Percentiles rank a stretch among this genome's conserved stretches.
These are phyloP conservation scores for Pelargonium exstipulatum DNA, from an alignment of 441 rosid species.

Conservation along the genomic window DNA sequence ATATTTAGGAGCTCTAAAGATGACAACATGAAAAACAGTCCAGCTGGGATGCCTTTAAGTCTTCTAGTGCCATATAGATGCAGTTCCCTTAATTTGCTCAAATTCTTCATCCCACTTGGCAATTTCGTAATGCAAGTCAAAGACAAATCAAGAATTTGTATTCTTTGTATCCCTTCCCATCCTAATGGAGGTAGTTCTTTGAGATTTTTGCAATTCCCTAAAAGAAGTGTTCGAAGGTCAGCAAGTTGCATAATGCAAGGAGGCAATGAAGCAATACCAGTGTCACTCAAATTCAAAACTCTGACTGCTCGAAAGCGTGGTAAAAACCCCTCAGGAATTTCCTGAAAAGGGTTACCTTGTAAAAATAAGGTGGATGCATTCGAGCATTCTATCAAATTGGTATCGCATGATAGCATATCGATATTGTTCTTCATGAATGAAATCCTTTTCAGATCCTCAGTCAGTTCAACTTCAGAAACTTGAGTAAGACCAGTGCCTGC, in stretches of 20 bases:
- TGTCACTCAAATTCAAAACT: conserved; percentile 27
- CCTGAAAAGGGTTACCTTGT: conserved; percentile 25
- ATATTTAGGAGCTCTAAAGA: conserved; percentile 31
- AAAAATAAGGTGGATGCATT: conserved; percentile 24
- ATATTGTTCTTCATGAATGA: conserved; percentile 31
- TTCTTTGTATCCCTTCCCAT: conserved; percentile 21
- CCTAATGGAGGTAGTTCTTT: conserved; percentile 25
- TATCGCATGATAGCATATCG: neutral
- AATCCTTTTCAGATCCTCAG: conserved; percentile 19
- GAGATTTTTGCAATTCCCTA: conserved; percentile 29
- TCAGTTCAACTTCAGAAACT: conserved; percentile 23
- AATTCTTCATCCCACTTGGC: conserved; percentile 25
- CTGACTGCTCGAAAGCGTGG: conserved; percentile 21
- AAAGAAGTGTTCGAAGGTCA: conserved; percentile 27
- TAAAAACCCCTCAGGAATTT: conserved; percentile 19
- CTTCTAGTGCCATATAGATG: conserved; percentile 34
- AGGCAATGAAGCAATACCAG: conserved; percentile 25
- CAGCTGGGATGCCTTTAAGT: conserved; percentile 24
- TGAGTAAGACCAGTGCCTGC: conserved; percentile 26
- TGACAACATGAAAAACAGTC: conserved; percentile 20
- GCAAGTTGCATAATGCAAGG: conserved; percentile 21
- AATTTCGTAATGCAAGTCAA: conserved; percentile 27
- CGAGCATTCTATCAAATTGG: conserved; percentile 11
- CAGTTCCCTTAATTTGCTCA: conserved; percentile 27
- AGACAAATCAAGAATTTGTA: conserved; percentile 35